Percentiles rank a stretch among this genome's conserved stretches.
These are phyloP conservation scores for Scheffersomyces titani DNA, from an alignment of 1,139 yeast genomes.

Conservation along the genomic window DNA sequence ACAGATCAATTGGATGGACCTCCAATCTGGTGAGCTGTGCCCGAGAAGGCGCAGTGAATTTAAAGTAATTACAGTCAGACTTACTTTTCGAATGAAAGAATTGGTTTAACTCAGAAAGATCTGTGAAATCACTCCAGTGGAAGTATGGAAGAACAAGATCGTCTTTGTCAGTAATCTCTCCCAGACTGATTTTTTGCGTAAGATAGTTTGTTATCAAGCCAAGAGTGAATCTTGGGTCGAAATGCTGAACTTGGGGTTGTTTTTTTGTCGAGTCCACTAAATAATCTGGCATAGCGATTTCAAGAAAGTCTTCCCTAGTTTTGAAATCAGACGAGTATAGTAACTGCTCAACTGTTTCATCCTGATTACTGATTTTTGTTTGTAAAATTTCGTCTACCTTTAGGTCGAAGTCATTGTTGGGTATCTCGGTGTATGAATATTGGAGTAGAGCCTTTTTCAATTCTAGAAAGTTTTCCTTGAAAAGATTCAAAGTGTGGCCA, in stretches of 20 bases:
- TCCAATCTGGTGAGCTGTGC: neutral
- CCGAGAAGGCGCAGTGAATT: slow-evolving; percentile 16
- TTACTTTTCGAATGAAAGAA: slow-evolving; percentile 17
- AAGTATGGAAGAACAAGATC: slow-evolving; percentile 23
- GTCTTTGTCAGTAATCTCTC: neutral
- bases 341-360: neutral
- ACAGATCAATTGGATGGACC: slow-evolving; percentile 7
- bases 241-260: slow-evolving; percentile 19
- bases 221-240: slow-evolving; percentile 37
- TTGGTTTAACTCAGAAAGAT: slow-evolving; percentile 26
- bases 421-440: slow-evolving; percentile 2
- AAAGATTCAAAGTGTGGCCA: neutral
- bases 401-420: slow-evolving; percentile 4
- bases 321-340: slow-evolving; percentile 2
- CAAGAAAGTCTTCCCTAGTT: slow-evolving; percentile 8
- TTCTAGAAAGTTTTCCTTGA: slow-evolving; percentile 3
- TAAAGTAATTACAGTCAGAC: slow-evolving; percentile 22
- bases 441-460: slow-evolving; percentile 4
- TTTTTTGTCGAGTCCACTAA: slow-evolving; percentile 10
- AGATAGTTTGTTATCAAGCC: slow-evolving; percentile 26
- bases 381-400: slow-evolving; percentile 2
- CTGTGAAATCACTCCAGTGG: slow-evolving; percentile 41
- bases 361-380: neutral
- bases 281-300: slow-evolving; percentile 6
- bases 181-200: slow-evolving; percentile 1